Conservation (phyloP, 192 early-diverging fungal genomes). For the Coemansia nantahalensis region DNA sequence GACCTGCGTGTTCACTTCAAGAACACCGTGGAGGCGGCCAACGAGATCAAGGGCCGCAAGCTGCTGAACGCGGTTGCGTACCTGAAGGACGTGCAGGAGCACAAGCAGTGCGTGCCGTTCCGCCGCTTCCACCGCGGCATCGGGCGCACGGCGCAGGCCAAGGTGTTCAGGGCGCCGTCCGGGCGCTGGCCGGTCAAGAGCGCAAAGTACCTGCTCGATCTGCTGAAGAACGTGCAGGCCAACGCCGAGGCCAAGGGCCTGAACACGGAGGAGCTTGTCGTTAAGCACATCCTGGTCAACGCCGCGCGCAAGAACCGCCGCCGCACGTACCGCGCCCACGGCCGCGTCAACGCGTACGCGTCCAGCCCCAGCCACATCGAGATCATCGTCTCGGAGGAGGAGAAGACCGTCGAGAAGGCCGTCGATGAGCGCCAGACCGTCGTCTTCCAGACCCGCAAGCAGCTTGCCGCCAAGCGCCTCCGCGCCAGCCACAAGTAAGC, state of each 20-base stretch:
- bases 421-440: constrained; percentile 51
- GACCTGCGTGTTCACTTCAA: constrained; percentile 97
- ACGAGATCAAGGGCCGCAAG: constrained; percentile 89
- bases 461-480: constrained; percentile 46
- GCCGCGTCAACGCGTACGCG: constrained; percentile 96
- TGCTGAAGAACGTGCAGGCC: constrained; percentile 96
- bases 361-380: constrained; percentile 95
- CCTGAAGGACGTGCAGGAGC: constrained; percentile 92
- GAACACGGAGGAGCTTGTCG: constrained; percentile 79
- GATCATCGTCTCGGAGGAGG: constrained; percentile 89
- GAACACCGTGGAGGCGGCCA: constrained; percentile 97
- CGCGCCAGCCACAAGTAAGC: constrained; percentile 44
- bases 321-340: constrained; percentile 98
- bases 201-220: constrained; percentile 86
- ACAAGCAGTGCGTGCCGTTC: constrained; percentile 98
- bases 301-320: constrained; percentile 96
- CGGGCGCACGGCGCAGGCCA: constrained; percentile 96
- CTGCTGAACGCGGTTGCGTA: constrained; percentile 88
- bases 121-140: constrained; percentile 95
- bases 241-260: constrained; percentile 98
- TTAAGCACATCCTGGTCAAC: constrained; percentile 98
- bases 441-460: constrained; percentile 51
- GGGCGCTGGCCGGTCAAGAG: constrained; percentile 98
- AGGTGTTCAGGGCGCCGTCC: constrained; percentile 79
- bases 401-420: constrained; percentile 78